phyloP scores from a whole-genome alignment of 2,329 filamentous ascomycete species.

The Arachnopeziza araneosa region DNA sequence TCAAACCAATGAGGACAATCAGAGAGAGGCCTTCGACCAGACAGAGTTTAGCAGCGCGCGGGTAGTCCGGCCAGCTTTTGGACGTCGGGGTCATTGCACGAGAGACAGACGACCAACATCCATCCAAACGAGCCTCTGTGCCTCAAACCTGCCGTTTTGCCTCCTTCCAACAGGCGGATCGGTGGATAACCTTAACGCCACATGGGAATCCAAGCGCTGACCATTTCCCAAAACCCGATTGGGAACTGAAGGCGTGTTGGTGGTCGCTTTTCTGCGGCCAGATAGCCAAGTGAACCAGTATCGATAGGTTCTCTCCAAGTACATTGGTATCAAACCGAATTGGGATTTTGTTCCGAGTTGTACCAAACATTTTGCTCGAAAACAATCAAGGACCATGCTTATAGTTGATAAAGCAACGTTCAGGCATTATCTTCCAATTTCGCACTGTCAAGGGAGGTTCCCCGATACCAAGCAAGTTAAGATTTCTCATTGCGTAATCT shows the following conservation, averaged over 20 bases:
- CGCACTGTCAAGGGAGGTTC: not conserved
- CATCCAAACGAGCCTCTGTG: not conserved
- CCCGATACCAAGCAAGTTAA: not conserved
- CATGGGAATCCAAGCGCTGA: not conserved
- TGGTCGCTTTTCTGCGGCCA: not conserved
- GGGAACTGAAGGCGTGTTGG: not conserved
- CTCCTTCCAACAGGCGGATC: conserved; percentile 1
- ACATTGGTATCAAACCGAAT: not conserved
- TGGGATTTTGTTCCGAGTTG: not conserved
- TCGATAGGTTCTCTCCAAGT: not conserved
- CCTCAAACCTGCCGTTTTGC: conserved; percentile 3
- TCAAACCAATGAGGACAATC: conserved; percentile 7
- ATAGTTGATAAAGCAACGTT: not conserved
- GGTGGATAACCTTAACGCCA: conserved; percentile 6
- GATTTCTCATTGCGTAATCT: not conserved
- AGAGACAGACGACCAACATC: not conserved
- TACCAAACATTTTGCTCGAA: not conserved
- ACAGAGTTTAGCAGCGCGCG: conserved; percentile 16
- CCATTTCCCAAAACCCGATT: not conserved
- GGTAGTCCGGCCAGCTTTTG: not conserved
- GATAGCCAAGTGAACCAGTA: not conserved
- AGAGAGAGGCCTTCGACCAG: not conserved
- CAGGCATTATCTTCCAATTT: not conserved
- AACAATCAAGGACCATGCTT: not conserved
- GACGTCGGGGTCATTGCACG: conserved; percentile 2